Base-by-base conservation (phyloP, 2,329 filamentous ascomycete genomes). In the Leptographium galeiforme region DNA sequence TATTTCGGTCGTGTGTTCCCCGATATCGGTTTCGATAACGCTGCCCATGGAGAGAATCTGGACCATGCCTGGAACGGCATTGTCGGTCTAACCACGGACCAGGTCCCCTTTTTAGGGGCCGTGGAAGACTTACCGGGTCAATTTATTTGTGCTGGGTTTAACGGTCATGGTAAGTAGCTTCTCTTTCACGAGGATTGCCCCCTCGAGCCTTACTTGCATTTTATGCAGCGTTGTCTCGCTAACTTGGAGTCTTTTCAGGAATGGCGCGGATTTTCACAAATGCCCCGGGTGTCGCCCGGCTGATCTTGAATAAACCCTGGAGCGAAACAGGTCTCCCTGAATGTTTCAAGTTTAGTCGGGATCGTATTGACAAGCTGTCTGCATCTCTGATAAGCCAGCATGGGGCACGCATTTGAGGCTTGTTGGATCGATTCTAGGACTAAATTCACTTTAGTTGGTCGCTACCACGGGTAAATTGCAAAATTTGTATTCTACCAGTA, bases 81-180 rank as follows among this genome's bases (percentile, higher is more conserved):
- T 55, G 68, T 75, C 39, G 72, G 64, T 13, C 70, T 73, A 70
- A 74, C 71, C 43, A 61, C 65, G 0, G 70, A 76, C 59, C 70
- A 64, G 12, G 69, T 74, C 13, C 72, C 73, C 1, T 69, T 73
- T 55, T 63, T 75, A n/a, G 72, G 72, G 1, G 59, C 61, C 1
- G 60, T 75, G 6, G 63, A 69, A 11, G 63, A 63, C 0, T 55
- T 68, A 8, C 64, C 67, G 11, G 72, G 72, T 5, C 72, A 75
- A 52, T 76, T 66, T 60, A 65, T 75, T 10, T 74, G 71, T 57
- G 72, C 71, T n/a, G 72, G 72, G 0, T 74, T 74, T 55, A 73
- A 74, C 57, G 72, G 71, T 0, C 71, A 74, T 59, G 71, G 71
- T 66, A 57, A 64, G 63, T 58, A 18, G 33, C 7, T 38, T 13